phyloP scores from a whole-genome alignment of 257 asterid genomes.

The Salvia splendens region DNA sequence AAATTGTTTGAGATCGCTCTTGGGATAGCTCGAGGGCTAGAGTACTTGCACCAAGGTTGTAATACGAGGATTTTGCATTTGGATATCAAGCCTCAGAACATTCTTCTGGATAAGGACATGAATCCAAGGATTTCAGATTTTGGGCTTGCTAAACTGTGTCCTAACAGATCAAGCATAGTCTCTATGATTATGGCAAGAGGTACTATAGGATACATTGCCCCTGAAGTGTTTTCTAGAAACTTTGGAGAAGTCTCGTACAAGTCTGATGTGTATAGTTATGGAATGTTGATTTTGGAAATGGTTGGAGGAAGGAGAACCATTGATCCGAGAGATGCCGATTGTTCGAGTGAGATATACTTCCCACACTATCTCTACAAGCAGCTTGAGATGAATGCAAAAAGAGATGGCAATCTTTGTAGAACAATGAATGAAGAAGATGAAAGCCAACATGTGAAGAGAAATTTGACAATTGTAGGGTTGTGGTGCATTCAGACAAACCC shows the following conservation, averaged over 20 bases:
- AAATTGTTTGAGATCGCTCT: conserved; percentile 17
- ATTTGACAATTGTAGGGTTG: conserved; percentile 41
- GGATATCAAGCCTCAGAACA: conserved; percentile 26
- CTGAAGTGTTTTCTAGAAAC: conserved; percentile 25
- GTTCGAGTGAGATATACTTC: conserved; percentile 35
- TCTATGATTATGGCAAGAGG: conserved; percentile 21
- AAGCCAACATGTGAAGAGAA: conserved; percentile 27
- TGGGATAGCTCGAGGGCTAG: conserved; percentile 25
- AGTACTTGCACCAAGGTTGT: conserved; percentile 28
- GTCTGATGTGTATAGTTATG: conserved; percentile 50
- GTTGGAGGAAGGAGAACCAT: conserved; percentile 23
- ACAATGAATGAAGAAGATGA: conserved; percentile 36
- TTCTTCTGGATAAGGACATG: conserved; percentile 18
- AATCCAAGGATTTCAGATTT: conserved; percentile 23
- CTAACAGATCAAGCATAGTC: conserved; percentile 24
- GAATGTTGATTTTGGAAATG: conserved; percentile 44
- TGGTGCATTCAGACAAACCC: conserved; percentile 56
- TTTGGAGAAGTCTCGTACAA: conserved; percentile 45
- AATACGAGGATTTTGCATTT: conserved; percentile 19
- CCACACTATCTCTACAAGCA: conserved; percentile 37
- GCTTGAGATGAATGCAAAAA: conserved; percentile 9
- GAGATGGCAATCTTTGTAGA: background rate
- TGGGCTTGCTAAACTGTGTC: conserved; percentile 27
- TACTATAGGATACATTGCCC: conserved; percentile 24
- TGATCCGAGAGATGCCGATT: conserved; percentile 6